Base-by-base conservation (phyloP, 805 yeast species). In the Maudiozyma turicensis region DNA sequence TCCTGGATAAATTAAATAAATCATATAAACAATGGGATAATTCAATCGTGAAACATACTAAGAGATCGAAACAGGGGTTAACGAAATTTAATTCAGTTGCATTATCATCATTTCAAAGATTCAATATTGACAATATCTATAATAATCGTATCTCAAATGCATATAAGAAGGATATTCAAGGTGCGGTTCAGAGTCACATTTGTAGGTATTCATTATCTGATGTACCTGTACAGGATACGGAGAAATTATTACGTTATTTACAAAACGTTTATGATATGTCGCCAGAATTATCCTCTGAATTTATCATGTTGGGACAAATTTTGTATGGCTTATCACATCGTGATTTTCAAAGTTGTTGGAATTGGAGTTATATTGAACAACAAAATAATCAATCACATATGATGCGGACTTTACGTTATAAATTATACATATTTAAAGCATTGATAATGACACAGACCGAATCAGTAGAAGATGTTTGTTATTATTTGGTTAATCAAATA, bases 151-250 rank as follows among this genome's bases (percentile, higher is more conserved):
- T 70, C 34, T 57, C 62, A 1, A 50, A 56, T 5, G 53, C 49
- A 20, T 52, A 56, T 20, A 54, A 56, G 48, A 46, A 51, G 8
- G 52, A 61, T 35, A 64, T 76, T 20, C 67, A 72, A 34, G 59
- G 61, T 14, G 78, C 78, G 0, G 66, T 77, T 8, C 69, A 70
- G 20, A 63, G 70, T 49, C 81, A 77, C 54, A 58, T 77, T 20
- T 59, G 73, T 9, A 64, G 80, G n/a, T 70, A 69, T 48, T 78
- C 76, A n/a, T 70, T 74, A 47, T 64, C 72, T 10, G 64, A 63
- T 4, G 60, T 68, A 2, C 71, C 73, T 11, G 58, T 63, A 7
- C 58, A 59, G 45, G 52, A 52, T 3, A 48, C 34, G 14, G 31
- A 43, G n/a, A 10, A 11, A 56, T 61, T 5, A 54, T 49, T 70